phyloP scores from a whole-genome alignment of 2,329 filamentous ascomycete genomes.

The Trichoderma harzianum region DNA sequence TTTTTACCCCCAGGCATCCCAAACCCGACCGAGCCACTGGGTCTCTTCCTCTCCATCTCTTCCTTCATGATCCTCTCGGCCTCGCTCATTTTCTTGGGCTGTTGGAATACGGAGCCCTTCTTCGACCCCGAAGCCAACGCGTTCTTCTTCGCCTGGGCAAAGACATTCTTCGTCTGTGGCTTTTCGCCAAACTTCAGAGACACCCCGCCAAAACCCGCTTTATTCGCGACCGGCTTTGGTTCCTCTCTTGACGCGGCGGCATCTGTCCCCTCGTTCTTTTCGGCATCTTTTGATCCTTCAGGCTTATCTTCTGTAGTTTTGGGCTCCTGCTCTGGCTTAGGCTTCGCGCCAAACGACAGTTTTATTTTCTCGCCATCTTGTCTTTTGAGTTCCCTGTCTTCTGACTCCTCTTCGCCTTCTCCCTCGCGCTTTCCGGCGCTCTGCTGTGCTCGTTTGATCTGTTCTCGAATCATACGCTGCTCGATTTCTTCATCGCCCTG shows the following conservation, averaged over 20 bases:
- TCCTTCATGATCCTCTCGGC: slow-evolving; percentile 86
- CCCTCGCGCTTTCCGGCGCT: slow-evolving; percentile 41
- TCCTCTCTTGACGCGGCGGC: slow-evolving; percentile 16
- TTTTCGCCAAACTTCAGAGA: slow-evolving; percentile 65
- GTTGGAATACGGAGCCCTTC: slow-evolving; percentile 55
- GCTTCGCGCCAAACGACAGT: slow-evolving; percentile 59
- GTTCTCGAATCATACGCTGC: slow-evolving; percentile 75
- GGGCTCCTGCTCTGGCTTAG: slow-evolving; percentile 22
- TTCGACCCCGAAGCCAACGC: slow-evolving; percentile 59
- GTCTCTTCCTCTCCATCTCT: slow-evolving; percentile 69
- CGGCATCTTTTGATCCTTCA: slow-evolving; percentile 4
- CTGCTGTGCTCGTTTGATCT: slow-evolving; percentile 72
- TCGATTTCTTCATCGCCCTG: slow-evolving; percentile 89
- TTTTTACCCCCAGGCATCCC: slow-evolving; percentile 51
- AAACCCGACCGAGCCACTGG: slow-evolving; percentile 46
- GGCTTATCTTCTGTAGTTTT: not conserved
- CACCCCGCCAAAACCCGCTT: slow-evolving; percentile 38
- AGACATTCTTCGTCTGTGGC: slow-evolving; percentile 73
- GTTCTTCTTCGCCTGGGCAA: slow-evolving; percentile 66
- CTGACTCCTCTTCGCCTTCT: slow-evolving; percentile 40
- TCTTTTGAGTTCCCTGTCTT: slow-evolving; percentile 51
- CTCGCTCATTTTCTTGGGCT: slow-evolving; percentile 81
- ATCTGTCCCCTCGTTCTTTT: slow-evolving; percentile 15
- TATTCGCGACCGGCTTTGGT: slow-evolving; percentile 29
- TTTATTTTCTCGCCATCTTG: slow-evolving; percentile 74